These are phyloP conservation scores for Globisporangium parvum DNA, from an alignment of 352 stramenopile species.

Conservation along the genomic window DNA sequence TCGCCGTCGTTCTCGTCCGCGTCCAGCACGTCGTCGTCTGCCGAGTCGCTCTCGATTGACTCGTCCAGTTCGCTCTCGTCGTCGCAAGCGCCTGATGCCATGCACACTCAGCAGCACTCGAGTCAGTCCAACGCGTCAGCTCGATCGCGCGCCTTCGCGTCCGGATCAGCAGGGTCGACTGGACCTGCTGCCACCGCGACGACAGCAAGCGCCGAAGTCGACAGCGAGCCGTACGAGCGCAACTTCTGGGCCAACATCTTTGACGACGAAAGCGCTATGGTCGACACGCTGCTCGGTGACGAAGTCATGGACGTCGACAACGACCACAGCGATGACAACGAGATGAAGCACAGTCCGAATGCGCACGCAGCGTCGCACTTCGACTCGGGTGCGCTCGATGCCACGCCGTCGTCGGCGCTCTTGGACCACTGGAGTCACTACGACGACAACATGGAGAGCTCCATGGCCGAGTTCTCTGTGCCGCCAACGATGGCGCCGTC, in stretches of 20 bases:
- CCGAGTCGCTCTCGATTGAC: constrained; percentile 9
- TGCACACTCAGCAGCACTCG: not conserved
- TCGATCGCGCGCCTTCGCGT: not conserved
- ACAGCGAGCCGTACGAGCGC: constrained; percentile 19
- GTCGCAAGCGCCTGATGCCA: not conserved
- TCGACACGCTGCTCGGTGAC: constrained; percentile 24
- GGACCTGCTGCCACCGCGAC: too few relatives aligned
- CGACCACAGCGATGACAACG: constrained; percentile 6
- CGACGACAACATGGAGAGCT: constrained; percentile 22
- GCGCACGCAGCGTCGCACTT: constrained; percentile 1
- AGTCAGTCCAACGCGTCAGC: not conserved
- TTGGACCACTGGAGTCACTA: constrained; percentile 33
- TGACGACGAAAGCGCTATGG: constrained; percentile 23
- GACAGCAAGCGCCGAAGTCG: not conserved
- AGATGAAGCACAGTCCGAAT: constrained; percentile 9
- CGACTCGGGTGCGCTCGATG: constrained; percentile 3
- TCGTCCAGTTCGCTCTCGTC: constrained; percentile 8
- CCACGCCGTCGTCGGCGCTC: constrained; percentile 14
- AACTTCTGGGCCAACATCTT: constrained; percentile 31
- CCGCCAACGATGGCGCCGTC: constrained; percentile 10
- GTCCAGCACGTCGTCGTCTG: constrained; percentile 10
- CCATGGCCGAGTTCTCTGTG: constrained; percentile 19
- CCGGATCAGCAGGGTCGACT: not conserved
- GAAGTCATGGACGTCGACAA: constrained; percentile 21
- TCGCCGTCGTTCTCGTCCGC: constrained; percentile 12